Base-by-base conservation (phyloP, 2,329 filamentous ascomycete genomes). In the Sclerotinia glacialis region DNA sequence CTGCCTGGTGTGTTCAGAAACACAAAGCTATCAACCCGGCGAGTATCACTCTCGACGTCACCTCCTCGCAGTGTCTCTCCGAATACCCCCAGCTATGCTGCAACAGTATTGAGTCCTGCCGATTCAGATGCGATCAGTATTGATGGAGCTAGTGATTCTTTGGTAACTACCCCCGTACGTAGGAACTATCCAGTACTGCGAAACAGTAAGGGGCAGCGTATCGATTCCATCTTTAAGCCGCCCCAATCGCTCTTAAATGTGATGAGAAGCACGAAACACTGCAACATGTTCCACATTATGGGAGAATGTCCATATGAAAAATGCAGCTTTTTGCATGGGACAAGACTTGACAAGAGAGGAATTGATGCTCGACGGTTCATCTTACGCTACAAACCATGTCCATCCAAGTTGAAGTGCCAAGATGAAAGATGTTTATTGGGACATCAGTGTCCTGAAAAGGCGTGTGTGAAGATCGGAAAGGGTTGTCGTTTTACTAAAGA, bases 1-100 rank as follows among this genome's bases (percentile, higher is more conserved):
- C 28, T 59, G 11, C n/a, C 55, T 16, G 42, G 42, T 46, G 40
- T 59, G 74, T 76, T 64, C 68, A 72, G 58, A 72, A 54, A 49
- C 71, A 73, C 64, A 76, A 71, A 73, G 69, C 72, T 54, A 66
- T 64, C 54, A 71, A 53, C 40, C 50, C 66, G 56, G 37, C 42
- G 66, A 47, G 52, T 68, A 40, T 69, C 65, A 44, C 50, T 64
- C 46, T 65, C 66, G n/a, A 68, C 14, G 21, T 55, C 66, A 9
- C 56, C 56, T 23, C 54, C 52, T 53, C 31, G 34, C 21, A 65
- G 16, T 40, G 52, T 49, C 62, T 63, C 50, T 44, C 54, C 67
- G 46, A 65, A 59, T 31, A 46, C 40, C 47, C 47, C 21, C n/a
- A 67, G 60, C 56, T 65, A 67, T 49, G 49, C 67, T 52, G 44